phyloP scores from a whole-genome alignment of 495 filamentous ascomycete species.

The Xylaria scruposa region DNA sequence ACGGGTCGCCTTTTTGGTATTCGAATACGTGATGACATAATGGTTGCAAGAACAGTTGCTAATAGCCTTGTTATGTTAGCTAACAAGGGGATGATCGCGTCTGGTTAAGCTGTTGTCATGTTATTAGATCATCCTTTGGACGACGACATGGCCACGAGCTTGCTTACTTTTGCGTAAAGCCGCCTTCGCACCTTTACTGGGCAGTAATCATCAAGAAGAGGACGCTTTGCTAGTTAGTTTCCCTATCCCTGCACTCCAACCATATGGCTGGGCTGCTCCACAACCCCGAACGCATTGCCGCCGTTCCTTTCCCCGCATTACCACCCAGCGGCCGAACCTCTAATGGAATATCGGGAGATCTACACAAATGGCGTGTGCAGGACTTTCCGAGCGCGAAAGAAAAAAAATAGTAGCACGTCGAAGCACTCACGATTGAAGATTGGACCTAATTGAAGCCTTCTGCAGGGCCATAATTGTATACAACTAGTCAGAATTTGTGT shows the following conservation, averaged over 20 bases:
- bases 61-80: no score
- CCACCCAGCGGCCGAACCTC: background rate
- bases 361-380: background rate
- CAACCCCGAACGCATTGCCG: background rate
- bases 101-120: no score
- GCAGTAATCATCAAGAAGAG: background rate
- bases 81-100: no score
- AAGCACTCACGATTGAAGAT: background rate
- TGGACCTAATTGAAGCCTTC: background rate
- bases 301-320: background rate
- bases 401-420: background rate
- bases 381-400: background rate
- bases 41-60: no score
- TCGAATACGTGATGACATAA: background rate
- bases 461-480: background rate
- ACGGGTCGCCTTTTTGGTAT: background rate
- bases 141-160: no score
- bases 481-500: background rate
- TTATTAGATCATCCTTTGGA: no score
- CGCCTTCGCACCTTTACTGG: no score
- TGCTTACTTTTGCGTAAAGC: no score
- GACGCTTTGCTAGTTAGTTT: background rate
- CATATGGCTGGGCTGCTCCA: slow-evolving; percentile 2
- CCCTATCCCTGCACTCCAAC: background rate
- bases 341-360: background rate